Evolutionary conservation across 2,329 filamentous ascomycete species (phyloP).

Genomic region (Arthroderma sp.): DNA sequence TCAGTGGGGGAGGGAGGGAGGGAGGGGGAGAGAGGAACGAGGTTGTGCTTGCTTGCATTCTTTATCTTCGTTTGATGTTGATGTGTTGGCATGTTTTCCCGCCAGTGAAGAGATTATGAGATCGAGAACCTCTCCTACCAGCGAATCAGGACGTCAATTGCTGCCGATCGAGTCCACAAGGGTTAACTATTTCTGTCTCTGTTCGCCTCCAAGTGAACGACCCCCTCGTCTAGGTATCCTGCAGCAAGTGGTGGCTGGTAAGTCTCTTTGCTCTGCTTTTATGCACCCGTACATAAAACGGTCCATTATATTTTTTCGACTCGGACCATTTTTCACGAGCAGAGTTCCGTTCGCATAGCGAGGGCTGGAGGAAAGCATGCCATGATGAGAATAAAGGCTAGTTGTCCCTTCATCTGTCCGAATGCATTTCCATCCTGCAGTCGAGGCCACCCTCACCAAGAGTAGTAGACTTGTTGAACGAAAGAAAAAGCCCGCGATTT

Average conservation of each 20-base stretch:
- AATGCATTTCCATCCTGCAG: background rate
- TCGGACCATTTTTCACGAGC: too few relatives aligned
- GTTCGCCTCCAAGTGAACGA: background rate
- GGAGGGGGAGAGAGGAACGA: background rate
- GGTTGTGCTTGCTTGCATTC: slow-evolving; percentile 4
- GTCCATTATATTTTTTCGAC: too few relatives aligned
- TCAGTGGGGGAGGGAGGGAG: background rate
- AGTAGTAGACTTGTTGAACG: background rate
- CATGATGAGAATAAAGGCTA: too few relatives aligned
- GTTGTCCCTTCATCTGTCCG: too few relatives aligned
- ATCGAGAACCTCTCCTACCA: slow-evolving; percentile 39
- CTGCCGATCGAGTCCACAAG: slow-evolving; percentile 23
- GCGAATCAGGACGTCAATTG: slow-evolving; percentile 28
- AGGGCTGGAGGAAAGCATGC: too few relatives aligned
- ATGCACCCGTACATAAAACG: too few relatives aligned
- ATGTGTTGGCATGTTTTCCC: slow-evolving; percentile 82
- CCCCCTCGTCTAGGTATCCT: too few relatives aligned
- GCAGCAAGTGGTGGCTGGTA: too few relatives aligned
- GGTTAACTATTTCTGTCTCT: slow-evolving; percentile 15
- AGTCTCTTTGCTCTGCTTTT: too few relatives aligned
- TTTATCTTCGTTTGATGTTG: slow-evolving; percentile 24
- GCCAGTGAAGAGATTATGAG: slow-evolving; percentile 63
- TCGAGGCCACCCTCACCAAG: background rate
- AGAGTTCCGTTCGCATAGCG: too few relatives aligned
- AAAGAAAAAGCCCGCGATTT: slow-evolving; percentile 4